Evolutionary conservation across 768 basidiomycete genomes (phyloP), one percentile per base, ranked within the genome.

Genomic region (Mycena pura): DNA sequence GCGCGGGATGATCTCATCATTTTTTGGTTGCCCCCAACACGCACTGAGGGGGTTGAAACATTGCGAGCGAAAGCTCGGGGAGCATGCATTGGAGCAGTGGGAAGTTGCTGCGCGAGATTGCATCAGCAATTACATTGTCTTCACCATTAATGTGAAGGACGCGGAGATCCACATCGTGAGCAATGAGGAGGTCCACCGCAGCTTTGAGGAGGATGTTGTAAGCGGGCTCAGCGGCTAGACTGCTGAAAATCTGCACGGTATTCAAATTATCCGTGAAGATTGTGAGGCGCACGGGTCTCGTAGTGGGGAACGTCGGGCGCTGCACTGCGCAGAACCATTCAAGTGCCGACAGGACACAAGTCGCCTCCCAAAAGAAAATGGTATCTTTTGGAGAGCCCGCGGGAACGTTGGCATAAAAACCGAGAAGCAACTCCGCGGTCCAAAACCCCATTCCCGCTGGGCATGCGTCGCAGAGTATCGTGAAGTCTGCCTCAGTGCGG

Each of bases 241-340:
- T 63, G 58, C 68, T 65, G 55, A 75, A 75, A 2, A 75, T 72
- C 38, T 69, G 45, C 6, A 77, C 71, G 0, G 69, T 69, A 48
- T 76, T 75, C 0, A 36, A 31, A 46, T 66, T 76, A 61, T 77
- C 73, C 0, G 70, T 67, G 57, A 61, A 73, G 22, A 77, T 68
- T 8, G 70, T 40, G n/a, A n/a, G n/a, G n/a, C n/a, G n/a, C n/a
- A n/a, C n/a, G 13, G 74, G n/a, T 3, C 54, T 31, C 5, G 40
- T 15, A 7, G n/a, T n/a, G n/a, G n/a, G n/a, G n/a, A n/a, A n/a
- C 22, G 3, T 43, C n/a, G n/a, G n/a, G n/a, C n/a, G n/a, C 34
- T 13, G 27, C 15, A n/a, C n/a, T 36, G 17, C 39, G 51, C 5
- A 28, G 11, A 2, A 11, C 5, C 9, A 39, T 28, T 52, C 38